Base-by-base conservation (phyloP, 257 asterid species). In the Eustoma russellianum region DNA sequence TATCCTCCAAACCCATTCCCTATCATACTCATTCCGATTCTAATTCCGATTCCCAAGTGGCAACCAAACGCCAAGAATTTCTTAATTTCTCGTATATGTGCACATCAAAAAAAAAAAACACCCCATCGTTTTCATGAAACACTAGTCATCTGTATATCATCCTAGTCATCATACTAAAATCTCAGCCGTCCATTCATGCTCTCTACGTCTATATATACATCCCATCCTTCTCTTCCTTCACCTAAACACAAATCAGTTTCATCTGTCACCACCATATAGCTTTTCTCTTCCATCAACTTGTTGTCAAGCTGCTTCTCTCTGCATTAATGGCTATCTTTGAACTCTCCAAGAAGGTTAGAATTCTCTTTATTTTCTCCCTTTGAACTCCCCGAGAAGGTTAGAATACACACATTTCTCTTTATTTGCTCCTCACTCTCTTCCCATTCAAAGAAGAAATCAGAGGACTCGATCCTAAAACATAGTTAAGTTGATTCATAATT, bases 301-400 rank as follows among this genome's bases (percentile, higher is more conserved):
- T 40, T 15, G 15, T 64, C n/a, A n/a, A n/a, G n/a, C n/a, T n/a
- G n/a, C n/a, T n/a, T n/a, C n/a, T 46, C 47, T 38, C 63, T 33
- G 41, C 74, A 58, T 62, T 73, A 71, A 86, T 86, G 96, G 86
- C 81, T 50, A 59, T 71, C 65, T 66, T 83, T 17, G 73, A 79
- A 57, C 50, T 75, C 4, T 73, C 78, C 63, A 81, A 73, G 66
- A 74, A 79, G 84, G 86, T 85, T 38, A 63, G 72, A 7, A 5
- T 15, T n/a, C n/a, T n/a, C n/a, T n/a, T n/a, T n/a, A n/a, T n/a
- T n/a, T n/a, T n/a, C n/a, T n/a, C n/a, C n/a, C n/a, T n/a, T n/a
- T n/a, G n/a, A n/a, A n/a, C n/a, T n/a, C n/a, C n/a, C n/a, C n/a
- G n/a, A n/a, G n/a, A n/a, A n/a, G n/a, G n/a, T n/a, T n/a, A n/a